These are phyloP conservation scores for Lathyrus oleraceus DNA, from an alignment of 306 rosid species.

Conservation along the genomic window DNA sequence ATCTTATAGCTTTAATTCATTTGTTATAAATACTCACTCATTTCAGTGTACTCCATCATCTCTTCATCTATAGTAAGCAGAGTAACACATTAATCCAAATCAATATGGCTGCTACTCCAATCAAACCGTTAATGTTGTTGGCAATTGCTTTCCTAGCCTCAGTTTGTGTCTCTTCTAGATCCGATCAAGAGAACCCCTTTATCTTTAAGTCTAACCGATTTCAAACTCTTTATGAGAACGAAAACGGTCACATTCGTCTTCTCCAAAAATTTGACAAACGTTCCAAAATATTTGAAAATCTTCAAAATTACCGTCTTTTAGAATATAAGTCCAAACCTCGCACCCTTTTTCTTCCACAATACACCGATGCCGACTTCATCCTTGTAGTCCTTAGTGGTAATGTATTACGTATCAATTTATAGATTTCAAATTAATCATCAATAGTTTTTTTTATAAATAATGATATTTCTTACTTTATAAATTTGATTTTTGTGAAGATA, in stretches of 20 bases:
- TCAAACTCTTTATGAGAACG: conserved; percentile 2
- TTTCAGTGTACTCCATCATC: too few species aligned
- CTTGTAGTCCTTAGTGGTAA: conserved; percentile 16
- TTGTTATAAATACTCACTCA: too few species aligned
- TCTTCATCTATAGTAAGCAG: too few species aligned
- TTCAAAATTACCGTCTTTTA: not conserved
- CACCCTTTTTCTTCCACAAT: conserved; percentile 28
- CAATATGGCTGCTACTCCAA: too few species aligned
- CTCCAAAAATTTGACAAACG: conserved; percentile 12
- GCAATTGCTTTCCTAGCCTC: not conserved
- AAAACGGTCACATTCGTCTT: too few species aligned
- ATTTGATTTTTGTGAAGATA: too few species aligned
- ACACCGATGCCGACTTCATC: conserved; percentile 36
- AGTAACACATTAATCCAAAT: too few species aligned
- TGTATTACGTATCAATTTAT: too few species aligned
- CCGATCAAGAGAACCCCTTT: conserved; percentile 29
- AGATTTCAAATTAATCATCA: too few species aligned
- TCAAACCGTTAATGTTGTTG: not conserved
- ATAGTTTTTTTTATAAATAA: too few species aligned
- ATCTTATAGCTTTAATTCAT: too few species aligned
- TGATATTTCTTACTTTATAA: too few species aligned
- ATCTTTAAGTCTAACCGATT: not conserved
- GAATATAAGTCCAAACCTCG: conserved; percentile 9
- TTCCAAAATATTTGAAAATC: not conserved
- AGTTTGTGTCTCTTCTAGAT: not conserved